A percentile compares a stretch with the other conserved stretches of the same genome.
phyloP scores from a whole-genome alignment of 2,329 filamentous ascomycete species.

The Arthrobotrys musiformis region DNA sequence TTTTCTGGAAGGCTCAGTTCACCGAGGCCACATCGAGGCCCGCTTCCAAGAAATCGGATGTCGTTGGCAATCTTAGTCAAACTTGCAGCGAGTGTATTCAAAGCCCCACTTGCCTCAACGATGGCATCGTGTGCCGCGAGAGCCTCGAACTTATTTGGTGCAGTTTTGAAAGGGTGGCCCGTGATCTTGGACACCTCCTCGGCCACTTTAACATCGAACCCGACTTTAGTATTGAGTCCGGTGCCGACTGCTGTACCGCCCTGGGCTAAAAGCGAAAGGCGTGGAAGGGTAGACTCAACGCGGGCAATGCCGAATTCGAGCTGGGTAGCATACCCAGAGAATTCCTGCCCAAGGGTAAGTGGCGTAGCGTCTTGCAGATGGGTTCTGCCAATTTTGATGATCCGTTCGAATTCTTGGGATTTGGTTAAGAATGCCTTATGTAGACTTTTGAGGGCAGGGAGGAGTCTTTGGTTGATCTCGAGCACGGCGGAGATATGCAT shows the following conservation, averaged over 20 bases:
- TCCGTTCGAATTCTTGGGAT: slow-evolving; percentile 86
- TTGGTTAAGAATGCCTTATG: slow-evolving; percentile 87
- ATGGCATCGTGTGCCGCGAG: slow-evolving; percentile 95
- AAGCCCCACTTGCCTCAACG: slow-evolving; percentile 89
- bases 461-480: slow-evolving; percentile 85
- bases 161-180: slow-evolving; percentile 91
- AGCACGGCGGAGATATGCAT: slow-evolving; percentile 99
- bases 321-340: slow-evolving; percentile 96
- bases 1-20: slow-evolving; percentile 96
- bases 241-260: slow-evolving; percentile 97
- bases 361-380: slow-evolving; percentile 98
- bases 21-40: slow-evolving; percentile 92
- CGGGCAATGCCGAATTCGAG: slow-evolving; percentile 90
- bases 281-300: slow-evolving; percentile 82
- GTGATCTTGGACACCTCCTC: slow-evolving; percentile 92
- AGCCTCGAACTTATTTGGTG: slow-evolving; percentile 98
- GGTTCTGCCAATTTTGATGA: slow-evolving; percentile 99
- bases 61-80: slow-evolving; percentile 99
- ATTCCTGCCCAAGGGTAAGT: slow-evolving; percentile 94
- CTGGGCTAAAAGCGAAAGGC: slow-evolving; percentile 87
- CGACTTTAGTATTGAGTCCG: slow-evolving; percentile 95
- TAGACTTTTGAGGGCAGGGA: slow-evolving; percentile 84
- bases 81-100: slow-evolving; percentile 91
- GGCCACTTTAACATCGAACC: slow-evolving; percentile 93
- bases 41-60: slow-evolving; percentile 94